phyloP scores from a whole-genome alignment of 2,329 filamentous ascomycete genomes.

The Phialophora tarda region DNA sequence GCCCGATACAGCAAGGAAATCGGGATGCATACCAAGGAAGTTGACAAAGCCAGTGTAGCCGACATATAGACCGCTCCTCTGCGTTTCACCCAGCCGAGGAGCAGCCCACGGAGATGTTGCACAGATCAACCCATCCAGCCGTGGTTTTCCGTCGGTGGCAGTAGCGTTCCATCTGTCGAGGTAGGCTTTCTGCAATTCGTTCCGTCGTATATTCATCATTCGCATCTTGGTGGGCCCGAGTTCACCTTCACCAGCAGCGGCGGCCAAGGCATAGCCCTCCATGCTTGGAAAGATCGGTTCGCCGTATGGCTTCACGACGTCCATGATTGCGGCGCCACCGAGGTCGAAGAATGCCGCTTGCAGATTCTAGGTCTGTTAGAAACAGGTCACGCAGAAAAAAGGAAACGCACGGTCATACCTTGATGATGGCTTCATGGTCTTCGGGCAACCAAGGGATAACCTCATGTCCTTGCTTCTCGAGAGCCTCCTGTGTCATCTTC shows the following conservation, averaged over 20 bases:
- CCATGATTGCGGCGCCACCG: conserved; percentile 40
- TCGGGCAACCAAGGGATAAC: conserved; percentile 44
- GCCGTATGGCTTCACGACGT: conserved; percentile 38
- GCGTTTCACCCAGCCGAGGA: conserved; percentile 42
- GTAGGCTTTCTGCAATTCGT: conserved; percentile 45
- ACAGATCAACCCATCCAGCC: conserved; percentile 47
- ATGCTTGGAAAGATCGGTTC: conserved; percentile 42
- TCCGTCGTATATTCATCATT: conserved; percentile 41
- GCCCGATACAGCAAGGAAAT: conserved; percentile 31
- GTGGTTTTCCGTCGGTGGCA: conserved; percentile 40
- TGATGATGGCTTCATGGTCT: conserved; percentile 43
- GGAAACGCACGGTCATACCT: conserved; percentile 17
- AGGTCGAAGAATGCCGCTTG: conserved; percentile 40
- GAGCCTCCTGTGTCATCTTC: conserved; percentile 43
- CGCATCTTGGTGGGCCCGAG: conserved; percentile 42
- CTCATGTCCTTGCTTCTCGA: conserved; percentile 47
- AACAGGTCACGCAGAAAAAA: no score
- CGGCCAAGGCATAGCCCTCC: conserved; percentile 37
- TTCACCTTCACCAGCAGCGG: conserved; percentile 38
- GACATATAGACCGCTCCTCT: conserved; percentile 38
- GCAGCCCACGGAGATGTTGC: conserved; percentile 46
- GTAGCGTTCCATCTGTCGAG: conserved; percentile 47
- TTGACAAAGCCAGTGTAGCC: conserved; percentile 43
- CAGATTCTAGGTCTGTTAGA: conserved; percentile 40
- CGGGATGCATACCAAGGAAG: conserved; percentile 38